Evolutionary conservation across 768 basidiomycete species (phyloP), one percentile per base, ranked within the genome.

Genomic region (Phylloporus arenicola): DNA sequence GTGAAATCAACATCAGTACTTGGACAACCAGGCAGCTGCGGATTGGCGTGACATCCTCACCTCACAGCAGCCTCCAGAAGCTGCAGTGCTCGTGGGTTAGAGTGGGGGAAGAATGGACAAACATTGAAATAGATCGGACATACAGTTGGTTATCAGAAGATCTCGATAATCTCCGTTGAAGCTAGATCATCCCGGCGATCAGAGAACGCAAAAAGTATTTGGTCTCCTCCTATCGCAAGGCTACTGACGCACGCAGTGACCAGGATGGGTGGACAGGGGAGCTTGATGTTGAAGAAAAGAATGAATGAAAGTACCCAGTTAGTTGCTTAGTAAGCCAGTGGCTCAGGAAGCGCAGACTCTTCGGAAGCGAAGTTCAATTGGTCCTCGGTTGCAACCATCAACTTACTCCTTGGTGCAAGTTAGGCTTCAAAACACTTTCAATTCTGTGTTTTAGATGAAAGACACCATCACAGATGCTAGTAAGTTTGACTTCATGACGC

Each of bases 401-500:
- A 17, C 22, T 24, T 24, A 35, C n/a, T 35, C n/a, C n/a, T 37
- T 10, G 19, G 17, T 22, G 4, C 11, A 12, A 39, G 19, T 19
- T 22, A 12, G 10, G 11, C 38, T 20, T 22, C 17, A 10, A 10
- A 17, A 4, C n/a, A 12, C 38, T 39, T 19, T 17, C 20, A 20
- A 20, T 13, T 20, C 38, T 39, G 17, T 39, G 20, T 47, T 47
- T 13, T 19, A 24, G 29, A 85, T 86, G 84, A 86, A 83, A 64
- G 72, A 84, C 55, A 70, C 72, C 25, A 65, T 84, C 48, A 75
- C 72, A 56, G 81, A 87, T 65, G 84, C 86, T 12, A 88, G 86
- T 86, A 66, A 61, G 83, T 76, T 45, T 27, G 46, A 27, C 5
- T 37, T 45, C 38, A 43, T 47, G 43, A 42, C 40, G 17, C 40